Conservation (phyloP, 1,139 yeast species). For the Eremothecium gossypii region DNA sequence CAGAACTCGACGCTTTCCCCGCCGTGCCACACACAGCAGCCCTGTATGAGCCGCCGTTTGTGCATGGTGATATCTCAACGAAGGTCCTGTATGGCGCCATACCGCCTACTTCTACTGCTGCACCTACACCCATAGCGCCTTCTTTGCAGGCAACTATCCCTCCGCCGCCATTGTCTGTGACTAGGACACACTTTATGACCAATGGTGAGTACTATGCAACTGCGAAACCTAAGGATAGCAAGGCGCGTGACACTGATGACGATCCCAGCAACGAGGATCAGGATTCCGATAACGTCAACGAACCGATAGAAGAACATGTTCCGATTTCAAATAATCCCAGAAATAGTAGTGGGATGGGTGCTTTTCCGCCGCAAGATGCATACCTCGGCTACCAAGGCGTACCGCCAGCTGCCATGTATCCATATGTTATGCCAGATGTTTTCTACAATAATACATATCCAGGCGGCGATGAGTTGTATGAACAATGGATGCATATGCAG, state of each 20-base stretch:
- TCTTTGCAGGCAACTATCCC: conserved; percentile 12
- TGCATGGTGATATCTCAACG: conserved; percentile 8
- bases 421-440: conserved; percentile 6
- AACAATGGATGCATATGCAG: conserved; percentile 8
- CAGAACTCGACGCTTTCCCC: conserved; percentile 4
- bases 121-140: conserved; percentile 5
- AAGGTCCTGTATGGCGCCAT: conserved; percentile 1
- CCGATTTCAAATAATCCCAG: background rate
- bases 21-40: conserved; percentile 12
- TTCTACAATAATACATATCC: conserved; percentile 5
- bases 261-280: conserved; percentile 6
- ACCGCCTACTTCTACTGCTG: conserved; percentile 8
- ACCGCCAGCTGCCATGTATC: conserved; percentile 9
- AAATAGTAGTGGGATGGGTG: background rate
- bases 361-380: background rate
- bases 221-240: conserved; percentile 14
- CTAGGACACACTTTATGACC: conserved; percentile 22
- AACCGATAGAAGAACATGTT: conserved; percentile 2
- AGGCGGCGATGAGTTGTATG: conserved; percentile 4
- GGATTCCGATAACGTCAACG: conserved; percentile 5
- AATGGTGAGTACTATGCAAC: conserved; percentile 29
- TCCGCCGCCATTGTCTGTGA: conserved; percentile 16
- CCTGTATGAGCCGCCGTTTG: conserved; percentile 5
- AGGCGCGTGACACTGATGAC: conserved; percentile 7
- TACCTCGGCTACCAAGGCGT: conserved; percentile 1